These are phyloP conservation scores for Lentinula novae-zelandiae DNA, from an alignment of 1,284 basidiomycete genomes.

Conservation along the genomic window DNA sequence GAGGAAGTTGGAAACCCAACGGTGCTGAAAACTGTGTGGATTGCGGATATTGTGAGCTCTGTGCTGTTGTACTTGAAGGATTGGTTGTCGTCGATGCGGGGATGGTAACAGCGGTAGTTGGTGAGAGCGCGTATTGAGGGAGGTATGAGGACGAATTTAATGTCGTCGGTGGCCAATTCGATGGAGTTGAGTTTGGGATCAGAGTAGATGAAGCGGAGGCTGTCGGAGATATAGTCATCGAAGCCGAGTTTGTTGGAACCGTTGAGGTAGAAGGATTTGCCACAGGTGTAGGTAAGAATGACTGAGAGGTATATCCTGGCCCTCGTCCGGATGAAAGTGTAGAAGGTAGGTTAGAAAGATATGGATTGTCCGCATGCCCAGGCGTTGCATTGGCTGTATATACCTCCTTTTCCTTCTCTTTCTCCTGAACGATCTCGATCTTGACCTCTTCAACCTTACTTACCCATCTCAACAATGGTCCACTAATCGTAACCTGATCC, in stretches of 20 bases:
- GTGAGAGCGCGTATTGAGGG: not conserved
- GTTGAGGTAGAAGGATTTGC: not conserved
- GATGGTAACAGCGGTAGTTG: not conserved
- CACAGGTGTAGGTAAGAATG: not conserved
- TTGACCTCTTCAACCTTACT: constrained; percentile 54
- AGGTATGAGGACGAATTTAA: not conserved
- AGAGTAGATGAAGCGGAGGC: not conserved
- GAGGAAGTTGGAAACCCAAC: not conserved
- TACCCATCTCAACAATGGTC: constrained; percentile 72
- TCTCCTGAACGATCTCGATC: not conserved
- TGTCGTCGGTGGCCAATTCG: not conserved
- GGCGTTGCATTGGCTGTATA: too few relatives aligned
- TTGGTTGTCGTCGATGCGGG: not conserved
- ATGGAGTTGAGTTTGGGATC: not conserved
- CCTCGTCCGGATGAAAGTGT: not conserved
- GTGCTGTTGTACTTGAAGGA: not conserved
- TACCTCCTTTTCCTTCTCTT: not conserved
- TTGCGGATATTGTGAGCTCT: too few relatives aligned
- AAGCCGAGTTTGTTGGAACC: not conserved
- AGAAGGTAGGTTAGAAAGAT: not conserved
- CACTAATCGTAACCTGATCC: constrained; percentile 57
- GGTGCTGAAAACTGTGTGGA: too few relatives aligned
- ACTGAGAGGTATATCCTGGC: not conserved
- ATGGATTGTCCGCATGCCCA: not conserved
- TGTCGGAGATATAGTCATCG: not conserved